These are phyloP conservation scores for Russula dissimulans DNA, from an alignment of 768 basidiomycete species.

Conservation along the genomic window DNA sequence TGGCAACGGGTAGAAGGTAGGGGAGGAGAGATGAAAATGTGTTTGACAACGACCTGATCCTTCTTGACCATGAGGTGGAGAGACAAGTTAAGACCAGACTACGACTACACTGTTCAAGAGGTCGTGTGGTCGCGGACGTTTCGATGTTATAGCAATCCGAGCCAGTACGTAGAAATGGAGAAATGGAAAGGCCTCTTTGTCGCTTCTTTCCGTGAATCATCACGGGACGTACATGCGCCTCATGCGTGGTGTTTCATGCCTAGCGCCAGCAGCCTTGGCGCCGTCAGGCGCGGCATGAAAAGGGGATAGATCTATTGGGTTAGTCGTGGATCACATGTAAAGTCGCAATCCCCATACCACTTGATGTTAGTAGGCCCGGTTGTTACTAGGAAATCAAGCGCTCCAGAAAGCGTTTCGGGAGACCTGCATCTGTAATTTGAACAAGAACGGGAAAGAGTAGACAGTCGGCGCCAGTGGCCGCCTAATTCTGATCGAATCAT, in stretches of 20 bases:
- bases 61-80: background rate
- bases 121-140: background rate
- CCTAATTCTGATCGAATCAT: constrained; percentile 9
- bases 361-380: background rate
- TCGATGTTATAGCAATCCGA: background rate
- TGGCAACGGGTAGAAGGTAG: background rate
- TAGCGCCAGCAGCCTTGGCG: background rate
- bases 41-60: background rate
- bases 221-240: constrained; percentile 9
- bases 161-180: background rate
- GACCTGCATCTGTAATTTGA: background rate
- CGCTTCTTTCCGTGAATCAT: background rate
- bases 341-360: background rate
- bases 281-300: background rate
- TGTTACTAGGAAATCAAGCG: background rate
- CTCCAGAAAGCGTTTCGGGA: background rate
- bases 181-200: background rate
- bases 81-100: background rate
- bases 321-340: background rate
- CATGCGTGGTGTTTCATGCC: background rate
- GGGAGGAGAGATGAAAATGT: background rate
- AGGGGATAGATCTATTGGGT: background rate
- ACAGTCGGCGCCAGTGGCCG: background rate
- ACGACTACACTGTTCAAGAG: background rate
- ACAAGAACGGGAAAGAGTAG: background rate